These are phyloP conservation scores for Phytophthora pini DNA, from an alignment of 352 stramenopile genomes.

Conservation along the genomic window DNA sequence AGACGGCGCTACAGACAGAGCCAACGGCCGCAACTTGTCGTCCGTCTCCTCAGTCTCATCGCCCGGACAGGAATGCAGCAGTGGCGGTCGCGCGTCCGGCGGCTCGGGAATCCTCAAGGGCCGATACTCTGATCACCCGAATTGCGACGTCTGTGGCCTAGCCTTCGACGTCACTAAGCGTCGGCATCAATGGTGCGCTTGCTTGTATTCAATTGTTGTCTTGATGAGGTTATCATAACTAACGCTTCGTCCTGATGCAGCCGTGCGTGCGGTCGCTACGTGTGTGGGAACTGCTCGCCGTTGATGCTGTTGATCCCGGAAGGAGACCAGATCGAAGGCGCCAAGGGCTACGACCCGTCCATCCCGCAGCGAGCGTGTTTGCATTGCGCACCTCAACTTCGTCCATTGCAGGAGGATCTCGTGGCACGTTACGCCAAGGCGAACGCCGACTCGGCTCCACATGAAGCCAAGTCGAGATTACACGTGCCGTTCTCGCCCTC, in stretches of 20 bases:
- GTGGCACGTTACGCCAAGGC: constrained; percentile 50
- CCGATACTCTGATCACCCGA: constrained; percentile 68
- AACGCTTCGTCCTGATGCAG: constrained; percentile 28
- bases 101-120: constrained; percentile 43
- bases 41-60: constrained; percentile 17
- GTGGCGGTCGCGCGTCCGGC: constrained; percentile 4
- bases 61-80: constrained; percentile 13
- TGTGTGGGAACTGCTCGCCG: constrained; percentile 70
- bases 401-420: constrained; percentile 56
- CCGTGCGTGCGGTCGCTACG: constrained; percentile 54
- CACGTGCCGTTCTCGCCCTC: constrained; percentile 63
- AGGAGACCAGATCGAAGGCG: constrained; percentile 52
- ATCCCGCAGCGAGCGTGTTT: constrained; percentile 66
- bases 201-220: not conserved
- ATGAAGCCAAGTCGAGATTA: constrained; percentile 48
- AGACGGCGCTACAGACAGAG: constrained; percentile 7
- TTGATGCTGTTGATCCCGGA: constrained; percentile 61
- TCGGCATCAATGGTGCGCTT: constrained; percentile 65
- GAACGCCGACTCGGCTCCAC: constrained; percentile 47
- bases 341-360: constrained; percentile 61
- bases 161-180: constrained; percentile 66
- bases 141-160: constrained; percentile 70
- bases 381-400: constrained; percentile 54
- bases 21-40: constrained; percentile 21
- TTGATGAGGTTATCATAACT: constrained; percentile 3